phyloP scores from a whole-genome alignment of 179 eudicot species.

The Beta lomatogona region DNA sequence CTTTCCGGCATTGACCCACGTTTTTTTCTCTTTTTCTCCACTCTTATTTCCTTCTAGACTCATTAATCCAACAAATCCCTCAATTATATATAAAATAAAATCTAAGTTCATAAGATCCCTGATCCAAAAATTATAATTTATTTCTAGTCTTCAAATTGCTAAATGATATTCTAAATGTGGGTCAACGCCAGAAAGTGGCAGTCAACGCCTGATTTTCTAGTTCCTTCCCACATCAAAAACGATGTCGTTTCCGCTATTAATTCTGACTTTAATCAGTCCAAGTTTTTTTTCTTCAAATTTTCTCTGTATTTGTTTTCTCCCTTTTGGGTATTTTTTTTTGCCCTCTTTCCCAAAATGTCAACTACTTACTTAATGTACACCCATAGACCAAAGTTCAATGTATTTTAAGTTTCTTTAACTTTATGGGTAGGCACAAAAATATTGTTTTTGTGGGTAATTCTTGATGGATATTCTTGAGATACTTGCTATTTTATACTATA shows the following conservation, averaged over 20 bases:
- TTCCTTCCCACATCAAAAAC: slow-evolving; percentile 61
- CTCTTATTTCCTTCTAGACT: too few relatives aligned
- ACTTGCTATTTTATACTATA: neutral
- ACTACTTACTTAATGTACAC: neutral
- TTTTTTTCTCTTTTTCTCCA: too few relatives aligned
- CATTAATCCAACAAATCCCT: too few relatives aligned
- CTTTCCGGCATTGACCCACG: too few relatives aligned
- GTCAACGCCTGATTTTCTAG: slow-evolving; percentile 70
- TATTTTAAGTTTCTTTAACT: neutral
- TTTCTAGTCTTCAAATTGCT: too few relatives aligned
- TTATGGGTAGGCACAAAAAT: too few relatives aligned
- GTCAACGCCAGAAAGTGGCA: too few relatives aligned
- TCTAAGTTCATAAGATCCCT: too few relatives aligned
- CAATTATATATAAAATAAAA: too few relatives aligned
- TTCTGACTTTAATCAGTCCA: slow-evolving; percentile 92
- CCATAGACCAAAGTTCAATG: neutral
- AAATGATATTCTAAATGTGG: too few relatives aligned
- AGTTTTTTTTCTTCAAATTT: slow-evolving; percentile 34
- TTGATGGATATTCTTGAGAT: neutral
- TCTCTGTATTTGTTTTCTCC: neutral
- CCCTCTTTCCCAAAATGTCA: slow-evolving; percentile 3
- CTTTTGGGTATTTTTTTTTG: too few relatives aligned
- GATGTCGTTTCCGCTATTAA: slow-evolving; percentile 85
- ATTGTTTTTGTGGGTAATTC: neutral
- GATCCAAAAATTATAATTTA: too few relatives aligned